Evolutionary conservation across 73 alveolate genomes (phyloP).

Genomic region (Uronychia setigera): DNA sequence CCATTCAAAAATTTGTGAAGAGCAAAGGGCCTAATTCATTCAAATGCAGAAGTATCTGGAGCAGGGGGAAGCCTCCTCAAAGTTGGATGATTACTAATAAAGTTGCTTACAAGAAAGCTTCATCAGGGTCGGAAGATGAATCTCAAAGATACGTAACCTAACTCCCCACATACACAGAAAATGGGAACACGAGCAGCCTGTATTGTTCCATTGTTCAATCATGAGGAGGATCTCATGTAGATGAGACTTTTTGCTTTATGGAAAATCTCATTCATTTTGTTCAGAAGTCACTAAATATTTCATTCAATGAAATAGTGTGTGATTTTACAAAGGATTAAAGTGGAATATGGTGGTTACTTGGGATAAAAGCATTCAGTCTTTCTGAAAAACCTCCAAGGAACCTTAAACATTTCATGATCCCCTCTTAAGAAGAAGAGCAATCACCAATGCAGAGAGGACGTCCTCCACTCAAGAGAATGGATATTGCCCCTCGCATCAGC

Average conservation of each 20-base stretch:
- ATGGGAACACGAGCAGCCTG: constrained; percentile 67
- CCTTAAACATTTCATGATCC: constrained; percentile 22
- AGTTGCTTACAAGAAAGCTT: constrained; percentile 58
- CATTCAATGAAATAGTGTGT: constrained; percentile 86
- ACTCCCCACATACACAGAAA: constrained; percentile 81
- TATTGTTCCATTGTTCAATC: constrained; percentile 73
- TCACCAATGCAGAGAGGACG: no score
- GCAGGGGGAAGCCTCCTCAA: constrained; percentile 79
- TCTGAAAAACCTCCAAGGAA: constrained; percentile 30
- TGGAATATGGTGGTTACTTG: constrained; percentile 89
- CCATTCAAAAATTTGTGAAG: constrained; percentile 85
- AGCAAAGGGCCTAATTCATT: constrained; percentile 95
- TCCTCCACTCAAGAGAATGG: constrained; percentile 23
- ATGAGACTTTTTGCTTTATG: constrained; percentile 82
- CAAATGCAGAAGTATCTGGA: constrained; percentile 89
- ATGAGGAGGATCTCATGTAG: constrained; percentile 88
- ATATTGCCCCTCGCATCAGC: background rate
- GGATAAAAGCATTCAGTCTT: constrained; percentile 28
- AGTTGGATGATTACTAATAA: constrained; percentile 89
- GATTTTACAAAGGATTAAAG: constrained; percentile 92
- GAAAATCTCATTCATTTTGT: background rate
- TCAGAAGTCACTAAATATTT: background rate
- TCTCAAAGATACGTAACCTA: constrained; percentile 75
- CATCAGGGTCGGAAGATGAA: constrained; percentile 36
- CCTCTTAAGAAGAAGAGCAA: background rate